Evolutionary conservation across 768 basidiomycete genomes (phyloP).

Genomic region (Trametes villosa): DNA sequence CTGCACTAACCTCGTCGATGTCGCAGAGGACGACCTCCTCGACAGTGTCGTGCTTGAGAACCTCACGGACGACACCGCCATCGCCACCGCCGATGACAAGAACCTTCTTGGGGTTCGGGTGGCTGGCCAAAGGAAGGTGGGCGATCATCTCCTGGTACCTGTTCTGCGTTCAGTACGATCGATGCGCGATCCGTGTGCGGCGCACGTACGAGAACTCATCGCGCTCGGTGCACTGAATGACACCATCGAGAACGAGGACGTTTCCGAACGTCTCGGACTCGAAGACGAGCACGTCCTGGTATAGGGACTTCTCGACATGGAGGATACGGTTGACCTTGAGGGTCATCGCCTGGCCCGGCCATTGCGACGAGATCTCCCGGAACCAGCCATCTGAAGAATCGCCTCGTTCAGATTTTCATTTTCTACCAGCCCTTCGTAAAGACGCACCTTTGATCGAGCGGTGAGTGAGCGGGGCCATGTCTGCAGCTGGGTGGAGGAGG

Average conservation of each 20-base stretch:
- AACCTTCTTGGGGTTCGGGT: constrained; percentile 95
- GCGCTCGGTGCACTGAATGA: constrained; percentile 95
- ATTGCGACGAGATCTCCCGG: constrained; percentile 92
- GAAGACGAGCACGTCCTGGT: constrained; percentile 97
- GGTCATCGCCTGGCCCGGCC: constrained; percentile 98
- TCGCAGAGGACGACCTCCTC: constrained; percentile 94
- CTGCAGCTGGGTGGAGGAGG: constrained; percentile 10
- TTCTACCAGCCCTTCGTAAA: neutral
- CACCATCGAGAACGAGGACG: constrained; percentile 92
- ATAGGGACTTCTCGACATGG: constrained; percentile 90
- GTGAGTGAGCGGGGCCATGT: constrained; percentile 44
- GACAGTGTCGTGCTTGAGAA: constrained; percentile 90
- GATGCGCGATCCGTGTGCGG: neutral
- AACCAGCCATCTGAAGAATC: constrained; percentile 84
- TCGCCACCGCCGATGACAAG: constrained; percentile 98
- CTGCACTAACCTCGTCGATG: constrained; percentile 81
- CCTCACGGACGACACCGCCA: constrained; percentile 96
- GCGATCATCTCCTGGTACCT: constrained; percentile 99
- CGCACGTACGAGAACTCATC: constrained; percentile 94
- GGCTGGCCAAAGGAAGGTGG: constrained; percentile 93
- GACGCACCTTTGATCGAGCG: constrained; percentile 40
- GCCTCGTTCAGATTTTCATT: neutral
- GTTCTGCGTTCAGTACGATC: constrained; percentile 12
- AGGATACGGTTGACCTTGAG: constrained; percentile 95
- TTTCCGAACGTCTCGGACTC: constrained; percentile 97